Evolutionary conservation across 148 eudicot species (phyloP).

Genomic region (Linanthus parryae): DNA sequence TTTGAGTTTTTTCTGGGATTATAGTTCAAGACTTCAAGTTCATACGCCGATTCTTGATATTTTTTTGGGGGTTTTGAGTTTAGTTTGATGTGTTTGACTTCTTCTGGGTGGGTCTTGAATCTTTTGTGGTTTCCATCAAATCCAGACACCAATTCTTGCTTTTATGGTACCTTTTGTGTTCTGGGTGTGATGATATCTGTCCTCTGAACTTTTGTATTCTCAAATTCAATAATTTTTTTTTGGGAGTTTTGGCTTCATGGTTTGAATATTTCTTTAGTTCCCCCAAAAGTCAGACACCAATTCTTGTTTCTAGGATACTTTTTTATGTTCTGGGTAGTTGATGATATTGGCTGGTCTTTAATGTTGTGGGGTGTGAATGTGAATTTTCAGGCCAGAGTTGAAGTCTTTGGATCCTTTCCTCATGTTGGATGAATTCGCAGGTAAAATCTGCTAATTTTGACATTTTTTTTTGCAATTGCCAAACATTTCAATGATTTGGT

Average conservation of each 20-base stretch:
- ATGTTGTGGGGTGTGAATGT: no score
- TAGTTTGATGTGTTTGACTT: neutral
- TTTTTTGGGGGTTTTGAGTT: neutral
- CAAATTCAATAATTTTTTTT: no score
- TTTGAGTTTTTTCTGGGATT: no score
- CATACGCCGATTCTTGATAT: no score
- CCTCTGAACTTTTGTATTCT: no score
- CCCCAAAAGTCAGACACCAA: no score
- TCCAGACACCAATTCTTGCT: neutral
- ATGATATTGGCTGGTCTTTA: no score
- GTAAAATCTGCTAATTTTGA: slow-evolving; percentile 19
- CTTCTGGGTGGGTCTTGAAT: neutral
- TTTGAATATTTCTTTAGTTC: no score
- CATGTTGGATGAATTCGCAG: slow-evolving; percentile 82
- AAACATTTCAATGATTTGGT: neutral
- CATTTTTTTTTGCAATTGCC: neutral
- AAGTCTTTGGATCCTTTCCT: slow-evolving; percentile 84
- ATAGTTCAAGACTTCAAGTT: no score
- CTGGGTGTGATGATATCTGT: neutral
- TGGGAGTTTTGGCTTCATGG: no score
- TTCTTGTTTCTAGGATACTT: no score
- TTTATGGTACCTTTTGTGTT: neutral
- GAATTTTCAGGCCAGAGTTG: slow-evolving; percentile 58
- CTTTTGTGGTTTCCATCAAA: neutral
- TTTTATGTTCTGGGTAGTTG: no score